Percentiles rank a stretch among this genome's conserved stretches.
phyloP scores from a whole-genome alignment of 139 green algal species.

The Zygnema circumcarinatum region DNA sequence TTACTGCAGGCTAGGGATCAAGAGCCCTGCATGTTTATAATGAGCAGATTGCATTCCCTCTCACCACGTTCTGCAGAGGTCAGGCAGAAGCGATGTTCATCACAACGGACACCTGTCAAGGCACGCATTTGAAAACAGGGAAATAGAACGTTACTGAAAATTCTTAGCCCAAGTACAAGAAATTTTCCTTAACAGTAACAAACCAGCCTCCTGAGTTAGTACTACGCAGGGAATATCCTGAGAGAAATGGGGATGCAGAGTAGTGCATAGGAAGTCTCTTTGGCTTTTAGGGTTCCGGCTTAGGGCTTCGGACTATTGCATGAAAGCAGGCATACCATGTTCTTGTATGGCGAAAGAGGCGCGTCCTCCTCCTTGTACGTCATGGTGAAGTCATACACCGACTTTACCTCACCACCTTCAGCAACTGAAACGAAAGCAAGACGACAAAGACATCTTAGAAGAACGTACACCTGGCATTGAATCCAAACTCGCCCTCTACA shows the following conservation, averaged over 20 bases:
- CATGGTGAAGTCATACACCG: constrained; percentile 38
- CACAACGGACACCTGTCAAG: constrained; percentile 31
- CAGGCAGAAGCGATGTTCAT: constrained; percentile 56
- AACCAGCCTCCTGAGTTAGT: too few relatives aligned
- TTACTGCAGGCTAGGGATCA: too few relatives aligned
- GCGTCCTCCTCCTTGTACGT: constrained; percentile 51
- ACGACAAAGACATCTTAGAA: neutral
- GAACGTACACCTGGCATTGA: too few relatives aligned
- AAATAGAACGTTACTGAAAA: neutral
- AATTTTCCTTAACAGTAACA: neutral
- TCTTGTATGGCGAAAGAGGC: constrained; percentile 34
- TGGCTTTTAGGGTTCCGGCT: too few relatives aligned
- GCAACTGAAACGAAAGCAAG: neutral
- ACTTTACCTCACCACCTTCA: constrained; percentile 11
- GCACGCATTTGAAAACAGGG: neutral
- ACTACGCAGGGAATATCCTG: too few relatives aligned
- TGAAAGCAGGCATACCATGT: constrained; percentile 22
- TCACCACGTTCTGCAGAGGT: constrained; percentile 56
- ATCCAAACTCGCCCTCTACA: too few relatives aligned
- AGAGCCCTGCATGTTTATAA: too few relatives aligned
- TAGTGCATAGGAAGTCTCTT: too few relatives aligned
- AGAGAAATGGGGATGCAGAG: too few relatives aligned
- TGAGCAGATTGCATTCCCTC: too few relatives aligned
- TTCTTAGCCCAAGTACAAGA: neutral
- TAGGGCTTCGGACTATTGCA: too few relatives aligned